Percentiles rank a stretch among this genome's conserved stretches.
Conservation (phyloP, 2,329 filamentous ascomycete genomes). For the Aspergillus sp. region DNA sequence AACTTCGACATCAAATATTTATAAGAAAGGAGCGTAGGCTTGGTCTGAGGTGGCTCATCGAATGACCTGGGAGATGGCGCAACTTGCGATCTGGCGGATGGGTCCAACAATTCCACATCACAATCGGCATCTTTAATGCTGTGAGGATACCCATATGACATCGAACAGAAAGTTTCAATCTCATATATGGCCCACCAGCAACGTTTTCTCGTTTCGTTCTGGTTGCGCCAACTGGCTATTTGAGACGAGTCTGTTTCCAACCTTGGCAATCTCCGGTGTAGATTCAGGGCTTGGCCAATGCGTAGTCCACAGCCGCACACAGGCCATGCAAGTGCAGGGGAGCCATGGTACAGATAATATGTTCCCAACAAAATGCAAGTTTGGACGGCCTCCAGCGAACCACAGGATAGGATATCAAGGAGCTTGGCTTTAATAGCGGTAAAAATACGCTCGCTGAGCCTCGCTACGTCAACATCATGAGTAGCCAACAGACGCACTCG, state of each 20-base stretch:
- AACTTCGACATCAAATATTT: too few species aligned
- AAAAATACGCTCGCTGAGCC: too few species aligned
- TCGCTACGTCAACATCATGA: too few species aligned
- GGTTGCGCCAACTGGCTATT: constrained; percentile 8
- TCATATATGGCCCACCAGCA: constrained; percentile 47
- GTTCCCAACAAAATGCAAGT: constrained; percentile 39
- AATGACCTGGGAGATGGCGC: background rate
- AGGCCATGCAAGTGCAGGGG: constrained; percentile 39
- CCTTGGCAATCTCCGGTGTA: too few species aligned
- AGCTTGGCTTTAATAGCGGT: constrained; percentile 11
- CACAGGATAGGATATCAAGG: constrained; percentile 24
- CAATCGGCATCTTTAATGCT: constrained; percentile 35
- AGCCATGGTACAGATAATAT: constrained; percentile 39
- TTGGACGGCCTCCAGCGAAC: constrained; percentile 33
- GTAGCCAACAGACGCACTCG: background rate
- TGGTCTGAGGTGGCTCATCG: too few species aligned
- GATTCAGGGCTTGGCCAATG: too few species aligned
- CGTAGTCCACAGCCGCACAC: constrained; percentile 19
- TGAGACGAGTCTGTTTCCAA: too few species aligned
- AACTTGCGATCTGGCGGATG: constrained; percentile 16
- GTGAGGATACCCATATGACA: constrained; percentile 41
- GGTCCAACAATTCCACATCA: constrained; percentile 30
- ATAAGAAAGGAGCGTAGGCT: too few species aligned
- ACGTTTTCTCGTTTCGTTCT: constrained; percentile 32
- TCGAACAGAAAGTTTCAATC: constrained; percentile 43